Conservation (phyloP, 176 grass and related monocot genomes). For the Guadua angustifolia region DNA sequence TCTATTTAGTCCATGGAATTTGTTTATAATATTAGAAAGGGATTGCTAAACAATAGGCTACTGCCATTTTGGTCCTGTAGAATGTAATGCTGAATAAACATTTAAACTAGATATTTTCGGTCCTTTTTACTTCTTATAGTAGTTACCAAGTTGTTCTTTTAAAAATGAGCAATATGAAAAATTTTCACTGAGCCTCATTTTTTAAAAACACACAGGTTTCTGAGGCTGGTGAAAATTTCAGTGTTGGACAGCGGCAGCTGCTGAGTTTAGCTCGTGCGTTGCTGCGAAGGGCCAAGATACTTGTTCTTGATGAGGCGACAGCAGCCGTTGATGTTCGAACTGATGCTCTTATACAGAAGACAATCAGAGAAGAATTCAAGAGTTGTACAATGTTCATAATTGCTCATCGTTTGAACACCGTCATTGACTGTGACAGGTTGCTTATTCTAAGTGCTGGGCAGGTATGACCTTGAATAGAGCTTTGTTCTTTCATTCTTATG, state of each 20-base stretch:
- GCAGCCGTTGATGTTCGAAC: conserved; percentile 97
- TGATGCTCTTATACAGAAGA: conserved; percentile 99
- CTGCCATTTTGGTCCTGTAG: background rate
- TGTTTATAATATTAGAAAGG: background rate
- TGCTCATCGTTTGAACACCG: conserved; percentile 89
- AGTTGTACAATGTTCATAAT: conserved; percentile 99
- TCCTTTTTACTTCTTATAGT: background rate
- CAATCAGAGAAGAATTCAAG: conserved; percentile 98
- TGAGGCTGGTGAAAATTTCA: conserved; percentile 97
- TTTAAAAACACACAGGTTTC: conserved; percentile 63
- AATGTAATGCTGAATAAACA: background rate
- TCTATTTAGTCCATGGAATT: background rate
- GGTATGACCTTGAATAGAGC: conserved; percentile 49
- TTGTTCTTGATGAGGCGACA: conserved; percentile 98
- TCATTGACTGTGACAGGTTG: conserved; percentile 93
- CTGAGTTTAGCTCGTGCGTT: conserved; percentile 94
- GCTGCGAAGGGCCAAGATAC: conserved; percentile 91
- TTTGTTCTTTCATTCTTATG: conserved; percentile 27
- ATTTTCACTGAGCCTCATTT: background rate
- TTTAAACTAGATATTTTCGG: background rate
- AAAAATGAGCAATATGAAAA: conserved; percentile 18
- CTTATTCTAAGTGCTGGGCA: conserved; percentile 85
- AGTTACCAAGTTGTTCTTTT: background rate
- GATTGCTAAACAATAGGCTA: conserved; percentile 31
- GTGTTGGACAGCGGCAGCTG: conserved; percentile 91